Base-by-base conservation (phyloP, 2,329 filamentous ascomycete genomes). In the Hypoxylon sp. region DNA sequence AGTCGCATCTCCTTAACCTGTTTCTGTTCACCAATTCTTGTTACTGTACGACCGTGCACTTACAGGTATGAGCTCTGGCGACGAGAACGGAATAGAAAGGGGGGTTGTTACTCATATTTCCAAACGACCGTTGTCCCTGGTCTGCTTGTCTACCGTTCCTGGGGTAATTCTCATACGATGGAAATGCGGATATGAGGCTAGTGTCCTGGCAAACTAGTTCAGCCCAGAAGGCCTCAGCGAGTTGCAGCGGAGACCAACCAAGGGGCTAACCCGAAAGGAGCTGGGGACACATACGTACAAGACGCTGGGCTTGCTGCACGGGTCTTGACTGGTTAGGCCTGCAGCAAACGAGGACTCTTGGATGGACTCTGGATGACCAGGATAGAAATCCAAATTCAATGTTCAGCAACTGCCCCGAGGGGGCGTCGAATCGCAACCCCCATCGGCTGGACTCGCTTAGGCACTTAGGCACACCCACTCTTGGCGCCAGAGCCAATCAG, bases 361-460 rank as follows among this genome's bases (percentile, higher is more conserved):
- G 55, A 48, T 38, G 42, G 46, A 54, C 26, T 24, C 44, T 54
- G 44, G 49, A 59, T 40, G 45, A 61, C 64, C 50, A 67, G 64
- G 64, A 67, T 67, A 49, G 61, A 65, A 67, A 69, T 69, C 67
- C 67, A 64, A 69, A 66, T 68, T 65, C 65, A 60, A 61, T 61
- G 52, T 64, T 52, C 53, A 61, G 55, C 54, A 42, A 45, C 48
- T 30, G 40, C 48, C 45, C 60, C 40, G 30, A 46, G 61, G 65
- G 61, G 38, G 49, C 56, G 45, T 63, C 58, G 55, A 68, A 66
- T 66, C 52, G 59, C 24, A 53, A 61, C 64, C 61, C 61, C 64
- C 53, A 51, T 61, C 38, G 53, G 53, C 33, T 68, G 64, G 66
- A 67, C 67, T 73, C 71, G 71, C 71, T 73, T 73, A 73, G 61